Evolutionary conservation across 2,329 filamentous ascomycete species (phyloP).

Genomic region (Cytospora schulzeri): DNA sequence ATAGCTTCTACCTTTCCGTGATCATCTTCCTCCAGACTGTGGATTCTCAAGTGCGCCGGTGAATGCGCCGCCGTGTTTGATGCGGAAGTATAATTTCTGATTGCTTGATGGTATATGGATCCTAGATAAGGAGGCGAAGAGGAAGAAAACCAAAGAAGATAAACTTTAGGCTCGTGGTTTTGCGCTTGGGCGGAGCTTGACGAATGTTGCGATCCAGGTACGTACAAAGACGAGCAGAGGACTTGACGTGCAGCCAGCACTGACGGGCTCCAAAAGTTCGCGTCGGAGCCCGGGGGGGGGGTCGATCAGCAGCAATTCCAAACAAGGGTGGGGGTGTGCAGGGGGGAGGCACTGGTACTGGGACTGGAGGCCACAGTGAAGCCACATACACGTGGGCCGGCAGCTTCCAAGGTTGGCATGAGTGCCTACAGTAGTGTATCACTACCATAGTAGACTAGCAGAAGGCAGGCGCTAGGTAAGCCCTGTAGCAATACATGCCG

Average conservation of each 20-base stretch:
- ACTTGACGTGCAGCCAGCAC: constrained; percentile 13
- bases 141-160: background rate
- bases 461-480: no score
- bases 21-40: constrained; percentile 10
- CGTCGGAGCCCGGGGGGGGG: background rate
- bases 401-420: background rate
- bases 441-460: no score
- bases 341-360: no score
- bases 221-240: background rate
- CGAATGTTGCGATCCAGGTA: background rate
- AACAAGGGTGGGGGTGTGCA: constrained; percentile 2
- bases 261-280: constrained; percentile 6
- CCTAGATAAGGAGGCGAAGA: background rate
- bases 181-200: background rate
- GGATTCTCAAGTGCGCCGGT: background rate
- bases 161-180: background rate
- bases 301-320: background rate
- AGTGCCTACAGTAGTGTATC: background rate
- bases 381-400: background rate
- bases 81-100: background rate
- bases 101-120: background rate
- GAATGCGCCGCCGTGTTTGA: background rate
- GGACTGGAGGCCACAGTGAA: no score
- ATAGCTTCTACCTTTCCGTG: constrained; percentile 19
- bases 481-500: no score